These are phyloP conservation scores for Heliophila coronopifolia DNA, from an alignment of 441 rosid species.

Conservation along the genomic window DNA sequence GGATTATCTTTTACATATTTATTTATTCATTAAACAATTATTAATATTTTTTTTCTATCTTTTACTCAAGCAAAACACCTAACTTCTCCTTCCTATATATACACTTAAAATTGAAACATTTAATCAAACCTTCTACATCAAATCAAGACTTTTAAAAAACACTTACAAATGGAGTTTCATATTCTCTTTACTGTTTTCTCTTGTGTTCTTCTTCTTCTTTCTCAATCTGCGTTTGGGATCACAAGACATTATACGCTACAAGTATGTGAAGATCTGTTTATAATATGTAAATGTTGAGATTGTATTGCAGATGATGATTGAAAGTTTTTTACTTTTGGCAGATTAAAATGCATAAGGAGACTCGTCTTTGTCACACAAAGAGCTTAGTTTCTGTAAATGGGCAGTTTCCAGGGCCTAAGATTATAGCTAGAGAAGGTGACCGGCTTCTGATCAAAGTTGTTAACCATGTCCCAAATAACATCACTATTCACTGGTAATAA, in stretches of 20 bases:
- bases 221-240: constrained; percentile 33
- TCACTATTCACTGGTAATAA: constrained; percentile 36
- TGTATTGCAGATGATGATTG: neutral
- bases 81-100: constrained; percentile 27
- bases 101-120: constrained; percentile 15
- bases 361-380: constrained; percentile 45
- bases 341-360: constrained; percentile 38
- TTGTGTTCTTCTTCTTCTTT: constrained; percentile 28
- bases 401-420: constrained; percentile 38
- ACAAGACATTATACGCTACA: constrained; percentile 41
- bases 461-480: constrained; percentile 36
- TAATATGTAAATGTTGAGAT: neutral
- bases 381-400: constrained; percentile 40
- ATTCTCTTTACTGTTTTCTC: constrained; percentile 23
- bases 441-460: constrained; percentile 35
- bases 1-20: constrained; percentile 13
- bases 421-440: constrained; percentile 42
- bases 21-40: constrained; percentile 6
- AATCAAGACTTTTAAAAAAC: neutral
- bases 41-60: constrained; percentile 12
- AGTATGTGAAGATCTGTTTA: constrained; percentile 21
- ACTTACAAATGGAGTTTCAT: constrained; percentile 20
- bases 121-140: constrained; percentile 15
- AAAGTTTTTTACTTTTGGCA: constrained; percentile 12
- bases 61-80: constrained; percentile 23